Base-by-base conservation (phyloP, 768 basidiomycete genomes). In the Termitomyces sp. region DNA sequence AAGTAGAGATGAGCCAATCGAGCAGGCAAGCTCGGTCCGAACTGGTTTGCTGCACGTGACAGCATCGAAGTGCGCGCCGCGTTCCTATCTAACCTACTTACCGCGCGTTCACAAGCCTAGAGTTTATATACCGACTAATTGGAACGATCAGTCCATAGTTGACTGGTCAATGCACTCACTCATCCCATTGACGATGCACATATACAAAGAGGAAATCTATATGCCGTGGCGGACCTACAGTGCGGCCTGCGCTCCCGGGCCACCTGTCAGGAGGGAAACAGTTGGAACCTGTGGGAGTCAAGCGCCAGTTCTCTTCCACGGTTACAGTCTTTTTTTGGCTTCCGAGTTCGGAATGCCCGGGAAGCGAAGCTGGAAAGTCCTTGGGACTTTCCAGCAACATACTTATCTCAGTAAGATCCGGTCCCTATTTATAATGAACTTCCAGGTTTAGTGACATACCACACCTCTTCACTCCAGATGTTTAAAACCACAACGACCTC, bases 361-460 rank as follows among this genome's bases (percentile, higher is more conserved):
- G 57, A 50, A 46, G 44, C 27, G 11, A 46, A 46, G 29, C 27
- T 46, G 42, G 27, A 12, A 42, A 42, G 19, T 12, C 21, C 40
- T 10, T 40, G n/a, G n/a, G n/a, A 41, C 40, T 41, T 42, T 0
- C 21, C 40, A 19, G 29, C 19, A 9, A 41, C 40, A 21, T 9
- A 19, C 35, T 23, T 25, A 48, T 6, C 17, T 51, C 52, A 57
- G n/a, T n/a, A n/a, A 60, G 59, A 60, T 60, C 59, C 56, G 59
- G 4, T 43, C 37, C 44, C 45, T 51, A 57, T 55, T 51, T 25
- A 51, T 27, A 51, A 51, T 51, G 50, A 32, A 17, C 17, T 38
- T 6, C 19, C 19, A 8, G 34, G 7, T 16, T 54, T 41, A 50
- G 29, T 34, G 14, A 25, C 37, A 12, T 4, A 14, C 10, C 44